A percentile compares a stretch with the other conserved stretches of the same genome.
phyloP scores from a whole-genome alignment of 2,329 filamentous ascomycete genomes.

The Penicillium palitans region DNA sequence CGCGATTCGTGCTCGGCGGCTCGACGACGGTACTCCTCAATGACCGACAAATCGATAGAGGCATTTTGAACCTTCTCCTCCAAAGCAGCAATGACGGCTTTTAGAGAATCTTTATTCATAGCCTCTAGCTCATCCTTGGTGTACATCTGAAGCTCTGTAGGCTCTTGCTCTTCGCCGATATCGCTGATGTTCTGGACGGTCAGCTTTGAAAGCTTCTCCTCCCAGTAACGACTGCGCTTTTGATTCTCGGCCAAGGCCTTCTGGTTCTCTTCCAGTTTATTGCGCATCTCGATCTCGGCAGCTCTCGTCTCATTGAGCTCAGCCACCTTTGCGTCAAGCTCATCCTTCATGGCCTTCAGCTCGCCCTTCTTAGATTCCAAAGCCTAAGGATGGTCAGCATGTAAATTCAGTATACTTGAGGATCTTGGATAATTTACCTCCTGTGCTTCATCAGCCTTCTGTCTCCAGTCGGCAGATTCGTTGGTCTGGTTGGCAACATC shows the following conservation, averaged over 20 bases:
- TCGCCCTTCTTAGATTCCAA: conserved; percentile 78
- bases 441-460: conserved; percentile 78
- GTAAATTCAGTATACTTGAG: neutral
- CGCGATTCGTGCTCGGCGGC: conserved; percentile 79
- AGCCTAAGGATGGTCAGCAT: conserved; percentile 47
- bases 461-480: conserved; percentile 70
- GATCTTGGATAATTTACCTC: conserved; percentile 46
- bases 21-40: conserved; percentile 82
- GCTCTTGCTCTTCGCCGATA: conserved; percentile 56
- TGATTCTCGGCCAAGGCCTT: conserved; percentile 86
- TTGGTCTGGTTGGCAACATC: conserved; percentile 76
- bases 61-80: conserved; percentile 80
- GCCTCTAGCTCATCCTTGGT: conserved; percentile 68
- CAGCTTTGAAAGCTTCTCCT: conserved; percentile 85
- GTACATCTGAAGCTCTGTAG: conserved; percentile 66
- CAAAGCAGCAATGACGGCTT: conserved; percentile 64
- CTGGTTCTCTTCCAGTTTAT: conserved; percentile 94
- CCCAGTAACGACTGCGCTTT: conserved; percentile 79
- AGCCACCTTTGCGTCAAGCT: conserved; percentile 80
- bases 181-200: conserved; percentile 77
- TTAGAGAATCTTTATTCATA: conserved; percentile 63
- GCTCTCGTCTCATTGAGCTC: conserved; percentile 88
- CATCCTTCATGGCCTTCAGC: conserved; percentile 73
- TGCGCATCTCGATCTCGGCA: conserved; percentile 95
- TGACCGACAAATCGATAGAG: conserved; percentile 83